A percentile compares a stretch with the other conserved stretches of the same genome.
Conservation (phyloP, 2,329 filamentous ascomycete genomes). For the Tolypocladium ovalisporum region DNA sequence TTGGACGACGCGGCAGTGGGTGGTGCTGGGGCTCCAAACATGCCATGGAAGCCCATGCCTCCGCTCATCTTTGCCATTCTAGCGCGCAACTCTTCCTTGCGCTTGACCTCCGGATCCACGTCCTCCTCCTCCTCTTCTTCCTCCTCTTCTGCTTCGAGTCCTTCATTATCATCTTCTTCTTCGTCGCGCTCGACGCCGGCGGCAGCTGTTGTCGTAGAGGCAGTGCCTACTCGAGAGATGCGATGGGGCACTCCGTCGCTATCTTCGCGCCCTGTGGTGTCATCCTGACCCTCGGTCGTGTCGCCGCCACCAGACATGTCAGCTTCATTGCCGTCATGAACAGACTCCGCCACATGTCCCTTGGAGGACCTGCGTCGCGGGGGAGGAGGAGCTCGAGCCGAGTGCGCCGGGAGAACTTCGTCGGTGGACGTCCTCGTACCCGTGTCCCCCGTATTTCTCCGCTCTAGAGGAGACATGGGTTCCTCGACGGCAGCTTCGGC, state of each 20-base stretch:
- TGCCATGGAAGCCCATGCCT: conserved; percentile 91
- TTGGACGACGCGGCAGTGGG: conserved; percentile 40
- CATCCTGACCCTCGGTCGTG: conserved; percentile 50
- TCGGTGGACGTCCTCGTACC: conserved; percentile 41
- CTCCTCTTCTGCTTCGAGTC: conserved; percentile 54
- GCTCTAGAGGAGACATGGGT: conserved; percentile 27
- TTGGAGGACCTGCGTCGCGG: conserved; percentile 43
- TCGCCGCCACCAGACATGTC: conserved; percentile 56
- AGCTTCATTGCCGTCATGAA: conserved; percentile 52
- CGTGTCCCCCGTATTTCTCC: conserved; percentile 35
- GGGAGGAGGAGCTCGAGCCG: conserved; percentile 26
- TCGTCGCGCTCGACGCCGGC: conserved; percentile 56
- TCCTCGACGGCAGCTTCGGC: conserved; percentile 17
- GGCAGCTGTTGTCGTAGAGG: conserved; percentile 14
- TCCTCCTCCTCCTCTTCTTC: conserved; percentile 74
- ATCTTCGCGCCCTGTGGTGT: conserved; percentile 62
- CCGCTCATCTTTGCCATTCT: conserved; percentile 99
- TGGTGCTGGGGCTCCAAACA: conserved; percentile 70
- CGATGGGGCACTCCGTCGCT: conserved; percentile 47
- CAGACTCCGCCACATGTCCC: conserved; percentile 28
- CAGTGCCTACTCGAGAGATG: conserved; percentile 24
- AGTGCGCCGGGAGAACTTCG: conserved; percentile 18
- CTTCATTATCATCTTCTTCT: conserved; percentile 53
- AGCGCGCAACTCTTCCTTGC: conserved; percentile 79
- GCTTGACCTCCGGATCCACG: conserved; percentile 74